Evolutionary conservation across 2,329 filamentous ascomycete species (phyloP), one percentile per base, ranked within the genome.

Genomic region (Trichoderma atroviride): DNA sequence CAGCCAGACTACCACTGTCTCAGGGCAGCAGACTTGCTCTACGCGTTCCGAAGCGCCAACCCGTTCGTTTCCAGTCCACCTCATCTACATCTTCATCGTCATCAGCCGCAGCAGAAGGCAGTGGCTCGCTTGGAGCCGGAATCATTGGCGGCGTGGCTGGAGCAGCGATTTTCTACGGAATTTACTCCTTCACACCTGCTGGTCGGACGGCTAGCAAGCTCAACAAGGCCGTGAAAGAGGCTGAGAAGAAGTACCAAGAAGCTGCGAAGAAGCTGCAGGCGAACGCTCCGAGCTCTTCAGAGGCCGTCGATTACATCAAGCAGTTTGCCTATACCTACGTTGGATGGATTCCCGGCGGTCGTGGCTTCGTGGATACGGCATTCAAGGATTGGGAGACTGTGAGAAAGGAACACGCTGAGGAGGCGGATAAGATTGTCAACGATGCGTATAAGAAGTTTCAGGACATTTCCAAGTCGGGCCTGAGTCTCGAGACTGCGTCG

Each of bases 361-460:
- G 86, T 35, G 80, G 83, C 58, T 92, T 91, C 74, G 87, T 94
- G 59, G 90, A 94, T 75, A 79, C 83, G 1, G 87, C 87, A 0
- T 94, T 94, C 79, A 83, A 90, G 29, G 91, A 93, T 73, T 82
- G 92, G 55, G 91, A 93, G 60, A 87, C 85, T 37, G 84, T 94
- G 35, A 86, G 88, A 56, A 79, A 87, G 72, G 90, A 90, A 75
- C 90, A 93, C 78, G 84, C 86, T 57, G 84, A 90, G 0, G 91
- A 94, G 76, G 89, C 92, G 7, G 89, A 93, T 74, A 79, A 88
- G 74, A 88, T 93, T 56, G 82, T 93, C 67, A 83, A 81, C 27
- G 87, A 92, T 59, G 87, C 90, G 1, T 93, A 93, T 78, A 83
- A 83, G 33, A 86, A 92, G 74, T 83, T 94, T 67, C 88, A 89